Evolutionary conservation across 2,329 filamentous ascomycete genomes (phyloP).

Genomic region (Fusarium pseudonygamai): DNA sequence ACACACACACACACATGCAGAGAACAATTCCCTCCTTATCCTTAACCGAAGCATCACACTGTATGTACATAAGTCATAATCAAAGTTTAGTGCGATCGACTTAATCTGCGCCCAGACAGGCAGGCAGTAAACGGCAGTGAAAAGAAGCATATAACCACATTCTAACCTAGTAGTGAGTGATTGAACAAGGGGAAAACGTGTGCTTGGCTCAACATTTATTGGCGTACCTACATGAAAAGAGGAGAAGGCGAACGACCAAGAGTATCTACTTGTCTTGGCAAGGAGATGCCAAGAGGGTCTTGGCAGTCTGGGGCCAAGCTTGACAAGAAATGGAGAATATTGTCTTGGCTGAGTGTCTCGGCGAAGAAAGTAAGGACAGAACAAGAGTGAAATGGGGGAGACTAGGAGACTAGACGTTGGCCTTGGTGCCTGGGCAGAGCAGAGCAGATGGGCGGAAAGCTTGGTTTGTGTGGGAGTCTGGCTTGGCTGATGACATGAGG

Average conservation of each 20-base stretch:
- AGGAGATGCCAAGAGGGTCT: constrained; percentile 20
- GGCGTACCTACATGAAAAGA: not conserved
- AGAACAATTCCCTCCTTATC: not conserved
- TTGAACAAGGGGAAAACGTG: constrained; percentile 30
- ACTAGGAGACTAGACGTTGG: not conserved
- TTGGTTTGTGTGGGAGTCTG: constrained; percentile 38
- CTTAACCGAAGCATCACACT: not conserved
- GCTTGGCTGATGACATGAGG: constrained; percentile 35
- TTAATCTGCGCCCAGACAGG: not conserved
- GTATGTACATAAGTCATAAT: not conserved
- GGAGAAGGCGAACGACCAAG: not conserved
- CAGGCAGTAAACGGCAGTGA: not conserved
- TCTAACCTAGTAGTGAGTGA: not conserved
- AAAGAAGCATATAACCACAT: constrained; percentile 22
- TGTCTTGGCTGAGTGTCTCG: constrained; percentile 20
- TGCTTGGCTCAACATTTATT: constrained; percentile 21
- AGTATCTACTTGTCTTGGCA: constrained; percentile 21
- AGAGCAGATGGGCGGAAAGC: constrained; percentile 38
- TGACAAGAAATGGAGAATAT: constrained; percentile 15
- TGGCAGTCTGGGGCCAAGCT: constrained; percentile 21
- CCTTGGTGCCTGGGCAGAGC: not conserved
- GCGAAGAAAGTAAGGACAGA: constrained; percentile 13
- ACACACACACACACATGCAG: not conserved
- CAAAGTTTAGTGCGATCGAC: constrained; percentile 5
- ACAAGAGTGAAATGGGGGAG: not conserved